Evolutionary conservation across 2,329 filamentous ascomycete species (phyloP), one percentile per base, ranked within the genome.

Genomic region (Colletotrichum coccodes): DNA sequence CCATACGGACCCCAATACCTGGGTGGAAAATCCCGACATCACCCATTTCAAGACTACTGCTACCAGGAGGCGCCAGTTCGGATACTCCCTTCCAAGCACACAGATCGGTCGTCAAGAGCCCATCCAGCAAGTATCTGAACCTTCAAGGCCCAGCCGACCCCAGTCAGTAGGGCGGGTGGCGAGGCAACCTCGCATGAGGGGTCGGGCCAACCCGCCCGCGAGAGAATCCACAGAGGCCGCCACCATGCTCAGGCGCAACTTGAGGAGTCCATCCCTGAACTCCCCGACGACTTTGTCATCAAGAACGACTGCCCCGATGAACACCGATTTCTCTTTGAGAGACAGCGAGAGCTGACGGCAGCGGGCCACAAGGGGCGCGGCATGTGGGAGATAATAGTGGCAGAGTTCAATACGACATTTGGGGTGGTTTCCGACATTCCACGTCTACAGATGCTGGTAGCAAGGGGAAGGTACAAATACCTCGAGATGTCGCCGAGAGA

Each of bases 321-420:
- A 38, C 83, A 86, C 68, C 80, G 79, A 26, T 85, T 78, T 59
- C 81, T 89, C 36, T 84, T 88, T 56, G 78, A 85, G 30, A 80
- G 85, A n/a, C 80, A 86, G 14, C 83, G 82, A 74, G 74, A 81
- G 28, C 81, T 68, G 30, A 49, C 40, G 21, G 11, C 83, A 71
- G 77, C 81, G 18, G 73, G 81, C 23, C 79, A 82, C 59, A 86
- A 86, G 72, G 87, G 87, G 18, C 86, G 86, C 71, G 85, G 86
- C 38, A 89, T 89, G 86, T 89, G 87, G 87, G 83, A 86, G 28
- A 79, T 81, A 44, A 88, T 89, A 65, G 80, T 82, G 56, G 75
- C 74, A 6, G 81, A 84, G 64, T 89, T 81, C 68, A 74, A 74
- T 16, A 64, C 71, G 9, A 67, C 68, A 23, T 82, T 82, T 59